Evolutionary conservation across 2,329 filamentous ascomycete genomes (phyloP), one percentile per base, ranked within the genome.

Genomic region (Beauveria caledonica): DNA sequence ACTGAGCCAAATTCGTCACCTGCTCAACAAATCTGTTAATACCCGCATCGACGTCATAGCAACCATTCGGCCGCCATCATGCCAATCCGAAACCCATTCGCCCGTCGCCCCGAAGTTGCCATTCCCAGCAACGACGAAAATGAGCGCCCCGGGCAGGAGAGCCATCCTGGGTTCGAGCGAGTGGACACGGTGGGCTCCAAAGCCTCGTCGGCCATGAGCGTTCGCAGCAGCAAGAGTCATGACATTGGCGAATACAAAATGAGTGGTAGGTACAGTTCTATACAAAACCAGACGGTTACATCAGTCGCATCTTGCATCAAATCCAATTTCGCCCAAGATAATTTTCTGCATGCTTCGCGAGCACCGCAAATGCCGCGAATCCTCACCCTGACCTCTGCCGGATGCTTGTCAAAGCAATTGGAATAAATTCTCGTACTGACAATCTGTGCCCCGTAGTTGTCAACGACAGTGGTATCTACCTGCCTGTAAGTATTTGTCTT

Each of bases 381-480:
- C 5, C 36, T 53, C n/a, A 19, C n/a, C 29, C n/a, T 48, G 23
- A 5, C 46, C 13, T 51, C n/a, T 13, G 29, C 27, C n/a, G 33
- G 40, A 27, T 42, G n/a, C 36, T 27, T 11, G 51, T 4, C 33
- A 23, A 42, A 25, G 13, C 51, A 40, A 42, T 17, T 4, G 1
- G n/a, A 17, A 48, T 10, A 13, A 3, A 10, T 4, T 19, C 3
- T 39, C 17, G 33, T 25, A 23, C 42, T 71, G 62, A 73, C 68
- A 51, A 42, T 19, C 49, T 29, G 25, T 39, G 29, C 51, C 55
- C 59, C 36, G 63, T 72, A 97, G 93, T 97, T 65, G 94, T 97
- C 73, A 95, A 96, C 71, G 92, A 96, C 75, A 95, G 89, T 73
- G 93, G 93, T 66, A 89, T 96, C 63, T 97, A 96, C 76, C 84